phyloP scores from a whole-genome alignment of 2,329 filamentous ascomycete species.

The Trichoderma atroviride region DNA sequence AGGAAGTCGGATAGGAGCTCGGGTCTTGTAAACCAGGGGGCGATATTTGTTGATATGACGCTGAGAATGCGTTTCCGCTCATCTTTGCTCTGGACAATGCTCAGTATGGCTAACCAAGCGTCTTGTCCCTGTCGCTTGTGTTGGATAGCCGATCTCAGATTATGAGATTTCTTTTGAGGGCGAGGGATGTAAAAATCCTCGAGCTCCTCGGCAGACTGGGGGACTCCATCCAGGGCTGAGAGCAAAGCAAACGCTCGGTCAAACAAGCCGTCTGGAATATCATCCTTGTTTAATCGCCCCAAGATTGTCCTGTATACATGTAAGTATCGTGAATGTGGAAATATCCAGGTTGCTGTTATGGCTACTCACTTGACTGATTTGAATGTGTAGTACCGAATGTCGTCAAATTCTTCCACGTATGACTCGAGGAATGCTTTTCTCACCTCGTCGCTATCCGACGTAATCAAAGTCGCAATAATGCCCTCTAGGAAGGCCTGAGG shows the following conservation, averaged over 20 bases:
- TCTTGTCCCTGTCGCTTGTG: conserved; percentile 83
- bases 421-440: conserved; percentile 75
- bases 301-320: conserved; percentile 33
- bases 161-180: conserved; percentile 68
- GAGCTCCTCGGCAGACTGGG: conserved; percentile 66
- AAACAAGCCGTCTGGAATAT: conserved; percentile 44
- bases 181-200: conserved; percentile 68
- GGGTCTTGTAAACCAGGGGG: conserved; percentile 85
- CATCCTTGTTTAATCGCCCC: conserved; percentile 31
- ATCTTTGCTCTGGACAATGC: conserved; percentile 64
- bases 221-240: conserved; percentile 69
- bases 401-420: conserved; percentile 78
- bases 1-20: conserved; percentile 95
- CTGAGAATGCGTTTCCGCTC: conserved; percentile 79
- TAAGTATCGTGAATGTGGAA: conserved; percentile 10
- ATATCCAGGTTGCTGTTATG: too few species aligned
- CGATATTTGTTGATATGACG: conserved; percentile 75
- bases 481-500: conserved; percentile 66
- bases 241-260: conserved; percentile 65
- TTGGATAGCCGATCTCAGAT: conserved; percentile 64
- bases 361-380: conserved; percentile 67
- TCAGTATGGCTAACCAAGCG: conserved; percentile 81
- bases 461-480: conserved; percentile 65
- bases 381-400: conserved; percentile 83
- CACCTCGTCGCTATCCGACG: conserved; percentile 59